Evolutionary conservation across 208 protist genomes (phyloP), one percentile per base, ranked within the genome.

Genomic region (Angomonas ambiguus): DNA sequence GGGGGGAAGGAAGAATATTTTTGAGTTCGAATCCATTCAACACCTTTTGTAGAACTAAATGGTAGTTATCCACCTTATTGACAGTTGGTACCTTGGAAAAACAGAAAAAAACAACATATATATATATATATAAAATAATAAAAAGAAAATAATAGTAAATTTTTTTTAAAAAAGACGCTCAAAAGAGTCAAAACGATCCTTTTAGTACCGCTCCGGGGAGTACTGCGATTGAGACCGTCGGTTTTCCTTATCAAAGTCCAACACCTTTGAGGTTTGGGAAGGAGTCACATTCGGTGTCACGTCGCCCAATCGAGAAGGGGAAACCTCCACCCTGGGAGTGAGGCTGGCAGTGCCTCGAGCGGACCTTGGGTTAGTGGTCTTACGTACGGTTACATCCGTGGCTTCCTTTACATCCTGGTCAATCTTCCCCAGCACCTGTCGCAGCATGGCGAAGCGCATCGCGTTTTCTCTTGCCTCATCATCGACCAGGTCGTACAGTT

Each of bases 331-430:
- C 28, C n/a, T 32, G n/a, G 11, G n/a, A n/a, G n/a, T n/a, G n/a
- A n/a, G n/a, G n/a, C n/a, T n/a, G 6, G 5, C n/a, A 10, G 49
- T 56, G 3, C 2, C 3, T 28, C 56, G 30, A 33, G n/a, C 35
- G 30, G n/a, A 2, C 16, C 56, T 28, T 20, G 4, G 53, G 24
- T 10, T 22, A 42, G 32, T 62, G 18, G 67, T 60, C 56, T 64
- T 53, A 24, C 42, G 51, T 22, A 78, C 77, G 11, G 77, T 61
- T 55, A 80, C 67, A 18, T 62, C 62, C 2, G 32, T 74, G 25
- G 78, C 78, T 61, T 74, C 38, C 78, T 83, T 83, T 59, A 83
- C 74, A 31, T 83, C 78, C 42, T 80, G 53, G 51, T 83, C 78
- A 59, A 83, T 80, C 69, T 80, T 79, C 31, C 73, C 70, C 5